Evolutionary conservation across 2,329 filamentous ascomycete species (phyloP).

Genomic region (Dothideomycetes sp.): DNA sequence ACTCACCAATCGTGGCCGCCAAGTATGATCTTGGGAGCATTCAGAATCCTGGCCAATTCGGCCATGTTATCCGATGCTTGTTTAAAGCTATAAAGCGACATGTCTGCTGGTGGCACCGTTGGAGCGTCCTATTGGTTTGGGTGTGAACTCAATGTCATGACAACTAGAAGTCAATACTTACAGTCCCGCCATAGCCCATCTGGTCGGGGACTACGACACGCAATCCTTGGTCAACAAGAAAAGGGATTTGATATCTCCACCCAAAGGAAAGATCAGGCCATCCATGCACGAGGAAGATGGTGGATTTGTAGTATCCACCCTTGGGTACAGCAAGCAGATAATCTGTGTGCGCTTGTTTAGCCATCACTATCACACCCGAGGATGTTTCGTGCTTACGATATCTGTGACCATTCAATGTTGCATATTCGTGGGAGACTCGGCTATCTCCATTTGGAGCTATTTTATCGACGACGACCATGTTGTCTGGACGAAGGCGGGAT

Average conservation of each 20-base stretch:
- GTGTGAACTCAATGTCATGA: too few species aligned
- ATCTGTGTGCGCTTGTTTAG: constrained; percentile 19
- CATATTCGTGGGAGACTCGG: constrained; percentile 37
- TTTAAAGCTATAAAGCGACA: constrained; percentile 33
- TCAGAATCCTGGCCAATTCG: constrained; percentile 52
- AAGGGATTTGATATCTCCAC: constrained; percentile 83
- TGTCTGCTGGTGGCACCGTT: constrained; percentile 7
- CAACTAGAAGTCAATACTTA: too few species aligned
- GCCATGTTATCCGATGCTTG: constrained; percentile 64
- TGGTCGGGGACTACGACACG: constrained; percentile 77
- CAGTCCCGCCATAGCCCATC: constrained; percentile 75
- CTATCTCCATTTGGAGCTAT: constrained; percentile 14
- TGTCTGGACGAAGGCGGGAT: too few species aligned
- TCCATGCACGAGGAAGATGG: constrained; percentile 56
- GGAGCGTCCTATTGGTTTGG: too few species aligned
- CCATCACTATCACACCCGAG: not conserved
- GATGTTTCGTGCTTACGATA: constrained; percentile 41
- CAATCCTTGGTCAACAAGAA: constrained; percentile 59
- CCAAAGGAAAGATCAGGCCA: constrained; percentile 75
- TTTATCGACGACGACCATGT: constrained; percentile 16
- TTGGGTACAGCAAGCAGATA: constrained; percentile 42
- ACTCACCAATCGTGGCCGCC: constrained; percentile 77
- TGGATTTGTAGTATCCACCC: constrained; percentile 34
- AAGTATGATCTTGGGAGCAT: constrained; percentile 54
- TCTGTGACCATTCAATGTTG: constrained; percentile 54